Conservation (phyloP, 345 rosid species). For the Mallotus nudiflorus region DNA sequence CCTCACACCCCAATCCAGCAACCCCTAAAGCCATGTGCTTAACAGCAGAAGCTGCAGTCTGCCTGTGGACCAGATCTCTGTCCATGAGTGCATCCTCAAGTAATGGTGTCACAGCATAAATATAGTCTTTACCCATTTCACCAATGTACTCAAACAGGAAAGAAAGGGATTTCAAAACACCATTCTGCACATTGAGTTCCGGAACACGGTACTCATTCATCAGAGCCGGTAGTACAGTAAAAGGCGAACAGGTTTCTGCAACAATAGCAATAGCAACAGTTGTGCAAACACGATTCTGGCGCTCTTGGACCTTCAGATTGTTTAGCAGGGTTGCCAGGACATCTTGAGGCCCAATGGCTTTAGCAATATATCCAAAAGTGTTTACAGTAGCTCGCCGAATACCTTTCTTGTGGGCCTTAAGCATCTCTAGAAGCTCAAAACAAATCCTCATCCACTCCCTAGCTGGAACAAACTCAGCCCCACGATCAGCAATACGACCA, state of each 20-base stretch:
- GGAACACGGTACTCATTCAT: constrained; percentile 99
- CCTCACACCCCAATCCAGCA: constrained; percentile 98
- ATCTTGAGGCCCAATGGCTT: constrained; percentile 99
- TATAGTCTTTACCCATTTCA: constrained; percentile 98
- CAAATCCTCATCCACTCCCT: constrained; percentile 99
- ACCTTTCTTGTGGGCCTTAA: constrained; percentile 99
- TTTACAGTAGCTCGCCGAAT: constrained; percentile 95
- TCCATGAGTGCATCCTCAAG: constrained; percentile 99
- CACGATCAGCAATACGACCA: constrained; percentile 98
- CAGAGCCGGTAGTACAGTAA: constrained; percentile 88
- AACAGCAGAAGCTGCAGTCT: constrained; percentile 97
- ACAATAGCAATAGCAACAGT: constrained; percentile 97
- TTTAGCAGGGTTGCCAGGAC: constrained; percentile 92
- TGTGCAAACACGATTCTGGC: constrained; percentile 99
- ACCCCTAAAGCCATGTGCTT: constrained; percentile 99
- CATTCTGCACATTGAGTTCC: constrained; percentile 97
- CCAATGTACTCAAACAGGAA: constrained; percentile 97
- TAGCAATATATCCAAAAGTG: constrained; percentile 97
- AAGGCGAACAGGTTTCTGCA: constrained; percentile 97
- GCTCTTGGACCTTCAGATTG: constrained; percentile 98
- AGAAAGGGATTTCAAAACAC: constrained; percentile 93
- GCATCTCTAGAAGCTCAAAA: constrained; percentile 99
- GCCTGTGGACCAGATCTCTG: constrained; percentile 95
- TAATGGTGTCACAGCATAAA: constrained; percentile 96
- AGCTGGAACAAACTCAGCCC: constrained; percentile 99